Evolutionary conservation across 345 rosid species (phyloP), one percentile per base, ranked within the genome.

Genomic region (Noccaea caerulescens): DNA sequence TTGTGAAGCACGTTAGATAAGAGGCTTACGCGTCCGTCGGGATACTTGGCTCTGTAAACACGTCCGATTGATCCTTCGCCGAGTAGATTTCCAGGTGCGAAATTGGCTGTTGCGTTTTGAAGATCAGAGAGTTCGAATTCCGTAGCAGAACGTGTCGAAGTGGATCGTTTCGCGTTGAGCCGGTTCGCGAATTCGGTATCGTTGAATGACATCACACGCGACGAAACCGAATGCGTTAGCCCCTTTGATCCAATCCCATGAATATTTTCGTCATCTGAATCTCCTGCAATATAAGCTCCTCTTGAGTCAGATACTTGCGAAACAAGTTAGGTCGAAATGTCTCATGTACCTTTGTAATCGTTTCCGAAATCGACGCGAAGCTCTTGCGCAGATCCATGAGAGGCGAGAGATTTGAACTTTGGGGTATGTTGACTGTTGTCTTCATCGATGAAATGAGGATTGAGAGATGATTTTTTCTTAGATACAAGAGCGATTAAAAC

Each of bases 41-140:
- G 57, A 68, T 79, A 91, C 57, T 87, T 89, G 10, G 96, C 97
- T 72, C 69, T 80, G 54, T 94, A 94, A 69, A 88, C 95, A 45
- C 91, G 92, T 44, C 99, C 99, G 44, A 83, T 59, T 8, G 87
- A 69, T 49, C 97, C 99, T 82, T 86, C 85, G 0, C 97, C 97
- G 13, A 91, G 80, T 53, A 91, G 91, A 42, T 85, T 84, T 33
- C 84, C 82, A 0, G 82, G 63, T 36, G 91, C 81, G 58, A 93
- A 93, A 69, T 82, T 84, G 12, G 72, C 84, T 0, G 97, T 91
- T 8, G 93, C 88, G 37, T 66, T 63, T 80, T 81, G 91, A 71
- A 93, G 77, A 68, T 91, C 99, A 47, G 86, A 68, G 77, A 93
- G 83, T 47, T 84, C 49, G 72, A 83, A 87, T 57, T 84, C 73